Percentiles rank a stretch among this genome's conserved stretches.
phyloP scores from a whole-genome alignment of 2,329 filamentous ascomycete genomes.

The Coniochaeta hoffmannii region DNA sequence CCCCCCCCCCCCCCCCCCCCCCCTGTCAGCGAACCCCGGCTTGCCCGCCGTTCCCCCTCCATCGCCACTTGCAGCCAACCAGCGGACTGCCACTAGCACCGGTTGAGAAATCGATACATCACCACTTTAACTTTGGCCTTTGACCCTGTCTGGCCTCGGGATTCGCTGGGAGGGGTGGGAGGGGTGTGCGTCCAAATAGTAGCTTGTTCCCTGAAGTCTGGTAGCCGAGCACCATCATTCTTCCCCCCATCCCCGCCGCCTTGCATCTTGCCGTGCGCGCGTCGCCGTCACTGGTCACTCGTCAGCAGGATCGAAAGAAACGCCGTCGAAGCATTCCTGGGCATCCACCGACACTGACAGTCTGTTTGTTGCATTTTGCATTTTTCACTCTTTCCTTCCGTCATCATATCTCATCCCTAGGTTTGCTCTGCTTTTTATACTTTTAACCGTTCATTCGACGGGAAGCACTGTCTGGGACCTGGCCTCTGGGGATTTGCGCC shows the following conservation, averaged over 20 bases:
- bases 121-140: conserved; percentile 2
- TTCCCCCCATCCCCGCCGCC: neutral
- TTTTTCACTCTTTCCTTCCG: conserved; percentile 3
- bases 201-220: neutral
- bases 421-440: conserved; percentile 13
- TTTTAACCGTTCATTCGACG: conserved; percentile 20
- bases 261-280: neutral
- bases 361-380: neutral
- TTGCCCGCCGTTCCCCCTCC: neutral
- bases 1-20: conserved; percentile 3
- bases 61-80: neutral
- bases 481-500: conserved; percentile 30
- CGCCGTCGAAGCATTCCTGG: neutral
- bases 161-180: neutral
- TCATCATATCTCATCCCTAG: conserved; percentile 2
- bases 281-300: neutral
- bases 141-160: conserved; percentile 1
- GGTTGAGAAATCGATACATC: neutral
- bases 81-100: neutral
- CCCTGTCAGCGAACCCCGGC: neutral
- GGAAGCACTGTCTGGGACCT: conserved; percentile 6
- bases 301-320: conserved; percentile 1
- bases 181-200: neutral
- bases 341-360: too few relatives aligned
- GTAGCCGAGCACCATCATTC: neutral